These are phyloP conservation scores for Phytopythium montanum DNA, from an alignment of 352 stramenopile genomes.

Conservation along the genomic window DNA sequence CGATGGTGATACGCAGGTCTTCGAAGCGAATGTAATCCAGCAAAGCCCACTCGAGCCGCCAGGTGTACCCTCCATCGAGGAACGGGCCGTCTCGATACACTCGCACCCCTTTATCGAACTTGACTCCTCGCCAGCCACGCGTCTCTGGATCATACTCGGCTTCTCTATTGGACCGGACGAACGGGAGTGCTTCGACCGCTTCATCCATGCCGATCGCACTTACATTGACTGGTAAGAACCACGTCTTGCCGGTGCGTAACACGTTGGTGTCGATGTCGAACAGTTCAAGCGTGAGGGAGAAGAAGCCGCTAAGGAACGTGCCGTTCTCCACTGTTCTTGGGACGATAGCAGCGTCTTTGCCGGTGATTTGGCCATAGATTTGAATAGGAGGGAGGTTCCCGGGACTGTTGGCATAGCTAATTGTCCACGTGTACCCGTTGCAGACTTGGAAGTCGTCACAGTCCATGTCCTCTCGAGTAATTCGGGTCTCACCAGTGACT, in stretches of 20 bases:
- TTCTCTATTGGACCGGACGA: constrained; percentile 66
- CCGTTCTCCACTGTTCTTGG: constrained; percentile 57
- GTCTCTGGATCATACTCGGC: constrained; percentile 58
- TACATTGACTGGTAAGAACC: constrained; percentile 66
- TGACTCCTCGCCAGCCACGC: constrained; percentile 37
- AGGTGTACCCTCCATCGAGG: constrained; percentile 67
- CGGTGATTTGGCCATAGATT: constrained; percentile 37
- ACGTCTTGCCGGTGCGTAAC: constrained; percentile 45
- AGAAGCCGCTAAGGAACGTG: constrained; percentile 65
- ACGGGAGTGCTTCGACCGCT: constrained; percentile 59
- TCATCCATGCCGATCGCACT: constrained; percentile 67
- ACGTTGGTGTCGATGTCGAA: constrained; percentile 36
- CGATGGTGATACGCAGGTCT: constrained; percentile 56
- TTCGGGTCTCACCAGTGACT: constrained; percentile 32
- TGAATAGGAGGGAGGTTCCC: constrained; percentile 59
- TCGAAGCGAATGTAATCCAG: constrained; percentile 72
- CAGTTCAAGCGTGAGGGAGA: constrained; percentile 53
- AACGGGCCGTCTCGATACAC: constrained; percentile 64
- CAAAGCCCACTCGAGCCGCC: constrained; percentile 69
- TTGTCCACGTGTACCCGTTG: constrained; percentile 63
- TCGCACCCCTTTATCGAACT: constrained; percentile 73
- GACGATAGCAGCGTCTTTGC: constrained; percentile 21
- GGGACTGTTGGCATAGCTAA: constrained; percentile 58
- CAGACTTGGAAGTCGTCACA: constrained; percentile 64
- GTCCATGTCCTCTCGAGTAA: constrained; percentile 33